These are phyloP conservation scores for Tilletia walkeri DNA, from an alignment of 1,284 basidiomycete species.

Conservation along the genomic window DNA sequence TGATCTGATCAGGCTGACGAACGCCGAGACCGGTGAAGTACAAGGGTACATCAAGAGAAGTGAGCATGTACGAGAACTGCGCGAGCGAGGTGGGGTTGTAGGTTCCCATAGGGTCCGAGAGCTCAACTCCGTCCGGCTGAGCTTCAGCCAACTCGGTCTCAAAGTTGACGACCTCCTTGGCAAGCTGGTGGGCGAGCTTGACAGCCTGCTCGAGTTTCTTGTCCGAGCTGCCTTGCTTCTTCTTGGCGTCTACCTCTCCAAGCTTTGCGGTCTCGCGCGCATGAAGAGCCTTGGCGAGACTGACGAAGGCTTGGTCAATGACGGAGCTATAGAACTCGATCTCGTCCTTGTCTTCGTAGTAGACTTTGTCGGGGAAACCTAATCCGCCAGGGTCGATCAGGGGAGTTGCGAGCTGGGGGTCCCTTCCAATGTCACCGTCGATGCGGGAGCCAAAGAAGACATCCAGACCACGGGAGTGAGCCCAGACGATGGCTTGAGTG, in stretches of 20 bases:
- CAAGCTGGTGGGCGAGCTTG: slow-evolving; percentile 61
- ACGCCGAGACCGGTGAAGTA: slow-evolving; percentile 83
- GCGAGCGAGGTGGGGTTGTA: slow-evolving; percentile 82
- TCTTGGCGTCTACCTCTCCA: slow-evolving; percentile 61
- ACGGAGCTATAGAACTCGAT: slow-evolving; percentile 71
- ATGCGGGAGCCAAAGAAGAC: slow-evolving; percentile 75
- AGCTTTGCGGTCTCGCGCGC: slow-evolving; percentile 58
- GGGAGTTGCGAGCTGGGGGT: slow-evolving; percentile 80
- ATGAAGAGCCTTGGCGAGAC: slow-evolving; percentile 58
- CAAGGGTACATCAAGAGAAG: slow-evolving; percentile 74
- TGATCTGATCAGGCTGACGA: slow-evolving; percentile 62
- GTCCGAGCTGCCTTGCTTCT: slow-evolving; percentile 40
- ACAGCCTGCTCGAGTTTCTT: slow-evolving; percentile 60
- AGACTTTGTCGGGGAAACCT: slow-evolving; percentile 89
- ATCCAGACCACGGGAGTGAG: slow-evolving; percentile 68
- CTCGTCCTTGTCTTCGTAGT: slow-evolving; percentile 78
- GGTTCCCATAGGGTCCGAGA: slow-evolving; percentile 72
- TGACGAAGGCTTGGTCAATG: slow-evolving; percentile 66
- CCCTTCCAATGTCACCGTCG: slow-evolving; percentile 84
- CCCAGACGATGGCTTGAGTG: slow-evolving; percentile 78
- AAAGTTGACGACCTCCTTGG: slow-evolving; percentile 73
- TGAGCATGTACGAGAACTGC: slow-evolving; percentile 62
- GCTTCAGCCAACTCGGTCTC: slow-evolving; percentile 78
- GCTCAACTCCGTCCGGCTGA: slow-evolving; percentile 64
- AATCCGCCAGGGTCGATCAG: slow-evolving; percentile 81